Evolutionary conservation across 345 rosid genomes (phyloP).

Genomic region (Pseudoturritis turrita): DNA sequence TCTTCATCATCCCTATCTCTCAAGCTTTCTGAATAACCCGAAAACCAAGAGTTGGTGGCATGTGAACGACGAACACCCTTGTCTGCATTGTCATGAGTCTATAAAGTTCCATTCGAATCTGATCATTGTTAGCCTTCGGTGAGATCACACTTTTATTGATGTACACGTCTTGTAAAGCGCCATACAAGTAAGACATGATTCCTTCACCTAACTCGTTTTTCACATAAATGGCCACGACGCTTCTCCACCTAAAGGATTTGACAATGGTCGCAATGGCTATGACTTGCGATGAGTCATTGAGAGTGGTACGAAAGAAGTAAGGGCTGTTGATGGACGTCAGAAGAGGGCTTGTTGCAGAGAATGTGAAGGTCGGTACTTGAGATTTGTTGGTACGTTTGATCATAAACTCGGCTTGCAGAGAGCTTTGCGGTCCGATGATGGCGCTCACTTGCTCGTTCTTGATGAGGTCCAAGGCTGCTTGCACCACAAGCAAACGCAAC

Average conservation of each 20-base stretch:
- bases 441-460: constrained; percentile 50
- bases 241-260: constrained; percentile 43
- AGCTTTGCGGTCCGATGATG: constrained; percentile 48
- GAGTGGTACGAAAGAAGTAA: constrained; percentile 42
- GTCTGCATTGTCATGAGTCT: constrained; percentile 52
- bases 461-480: constrained; percentile 43
- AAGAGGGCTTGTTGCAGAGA: constrained; percentile 40
- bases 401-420: constrained; percentile 43
- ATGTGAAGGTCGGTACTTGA: constrained; percentile 49
- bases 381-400: constrained; percentile 29
- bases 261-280: constrained; percentile 37
- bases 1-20: constrained; percentile 51
- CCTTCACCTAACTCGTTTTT: constrained; percentile 46
- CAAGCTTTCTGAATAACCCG: constrained; percentile 38
- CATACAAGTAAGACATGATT: constrained; percentile 33
- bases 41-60: constrained; percentile 30
- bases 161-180: constrained; percentile 34
- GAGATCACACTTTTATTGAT: constrained; percentile 29
- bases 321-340: constrained; percentile 23
- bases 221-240: constrained; percentile 32
- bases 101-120: constrained; percentile 35
- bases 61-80: constrained; percentile 52
- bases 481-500: constrained; percentile 16
- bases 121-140: constrained; percentile 31
- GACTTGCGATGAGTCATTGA: constrained; percentile 42